A percentile compares a stretch with the other conserved stretches of the same genome.
These are phyloP conservation scores for Daldinia concentrica DNA, from an alignment of 495 filamentous ascomycete species.

Conservation along the genomic window DNA sequence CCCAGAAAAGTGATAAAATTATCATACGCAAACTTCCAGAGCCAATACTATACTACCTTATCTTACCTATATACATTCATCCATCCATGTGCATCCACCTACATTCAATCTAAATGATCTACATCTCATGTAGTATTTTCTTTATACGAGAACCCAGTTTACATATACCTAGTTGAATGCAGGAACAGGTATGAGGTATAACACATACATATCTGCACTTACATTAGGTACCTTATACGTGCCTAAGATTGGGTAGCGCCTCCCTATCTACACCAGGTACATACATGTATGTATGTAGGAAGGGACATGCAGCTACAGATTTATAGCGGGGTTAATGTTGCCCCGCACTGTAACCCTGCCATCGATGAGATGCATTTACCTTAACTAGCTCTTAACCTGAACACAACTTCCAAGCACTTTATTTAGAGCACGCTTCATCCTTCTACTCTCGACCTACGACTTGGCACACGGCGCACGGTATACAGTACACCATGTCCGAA, in stretches of 20 bases:
- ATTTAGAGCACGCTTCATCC: not conserved
- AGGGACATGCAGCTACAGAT: not conserved
- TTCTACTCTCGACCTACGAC: not conserved
- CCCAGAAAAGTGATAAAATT: not conserved
- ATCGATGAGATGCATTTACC: constrained; percentile 13
- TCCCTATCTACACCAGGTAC: not conserved
- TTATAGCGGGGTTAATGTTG: constrained; percentile 6
- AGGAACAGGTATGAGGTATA: not conserved
- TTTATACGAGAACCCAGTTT: too few relatives aligned
- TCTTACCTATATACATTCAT: not conserved
- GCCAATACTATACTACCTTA: too few relatives aligned
- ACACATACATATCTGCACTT: not conserved
- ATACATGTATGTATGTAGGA: not conserved
- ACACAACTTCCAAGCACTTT: constrained; percentile 2
- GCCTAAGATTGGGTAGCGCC: not conserved
- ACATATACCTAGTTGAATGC: not conserved
- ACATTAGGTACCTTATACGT: not conserved
- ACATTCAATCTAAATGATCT: too few relatives aligned
- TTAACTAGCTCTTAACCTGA: not conserved
- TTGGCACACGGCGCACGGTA: not conserved
- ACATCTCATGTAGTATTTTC: too few relatives aligned
- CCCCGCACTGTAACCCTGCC: constrained; percentile 23
- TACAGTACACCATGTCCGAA: constrained; percentile 53
- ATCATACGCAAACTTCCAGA: not conserved
- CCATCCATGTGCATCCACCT: too few relatives aligned